Evolutionary conservation across 352 stramenopile genomes (phyloP).

Genomic region (Phytophthora podocarpi): DNA sequence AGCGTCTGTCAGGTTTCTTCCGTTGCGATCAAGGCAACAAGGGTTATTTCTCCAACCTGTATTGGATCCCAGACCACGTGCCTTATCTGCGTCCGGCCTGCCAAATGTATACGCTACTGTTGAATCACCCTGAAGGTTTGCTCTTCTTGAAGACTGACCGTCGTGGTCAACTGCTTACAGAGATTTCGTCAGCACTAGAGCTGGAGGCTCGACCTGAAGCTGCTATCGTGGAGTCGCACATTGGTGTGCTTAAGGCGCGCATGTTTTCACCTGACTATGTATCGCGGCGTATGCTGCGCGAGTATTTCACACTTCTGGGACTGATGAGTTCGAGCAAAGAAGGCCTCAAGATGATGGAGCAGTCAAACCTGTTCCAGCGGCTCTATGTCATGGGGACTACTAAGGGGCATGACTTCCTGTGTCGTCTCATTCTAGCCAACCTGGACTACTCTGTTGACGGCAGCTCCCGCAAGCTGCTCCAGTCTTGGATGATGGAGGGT

Average conservation of each 20-base stretch:
- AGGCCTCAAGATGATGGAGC: conserved; percentile 91
- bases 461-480: conserved; percentile 84
- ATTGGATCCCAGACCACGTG: conserved; percentile 91
- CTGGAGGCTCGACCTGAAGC: conserved; percentile 85
- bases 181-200: conserved; percentile 86
- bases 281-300: conserved; percentile 85
- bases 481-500: conserved; percentile 88
- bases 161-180: conserved; percentile 80
- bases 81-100: conserved; percentile 88
- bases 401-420: conserved; percentile 90
- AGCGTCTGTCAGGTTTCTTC: conserved; percentile 90
- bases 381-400: conserved; percentile 88
- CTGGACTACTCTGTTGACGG: conserved; percentile 89
- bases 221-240: conserved; percentile 89
- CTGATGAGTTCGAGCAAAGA: conserved; percentile 91
- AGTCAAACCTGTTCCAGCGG: conserved; percentile 89
- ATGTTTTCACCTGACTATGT: conserved; percentile 91
- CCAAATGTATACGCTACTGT: conserved; percentile 88
- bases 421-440: conserved; percentile 86
- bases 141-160: conserved; percentile 90
- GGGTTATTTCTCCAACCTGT: conserved; percentile 88
- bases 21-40: conserved; percentile 90
- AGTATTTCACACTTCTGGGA: conserved; percentile 89
- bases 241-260: conserved; percentile 82
- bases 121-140: conserved; percentile 88